These are phyloP conservation scores for Keqinozyma sinolaborantium DNA, from an alignment of 1,139 yeast species.

Conservation along the genomic window DNA sequence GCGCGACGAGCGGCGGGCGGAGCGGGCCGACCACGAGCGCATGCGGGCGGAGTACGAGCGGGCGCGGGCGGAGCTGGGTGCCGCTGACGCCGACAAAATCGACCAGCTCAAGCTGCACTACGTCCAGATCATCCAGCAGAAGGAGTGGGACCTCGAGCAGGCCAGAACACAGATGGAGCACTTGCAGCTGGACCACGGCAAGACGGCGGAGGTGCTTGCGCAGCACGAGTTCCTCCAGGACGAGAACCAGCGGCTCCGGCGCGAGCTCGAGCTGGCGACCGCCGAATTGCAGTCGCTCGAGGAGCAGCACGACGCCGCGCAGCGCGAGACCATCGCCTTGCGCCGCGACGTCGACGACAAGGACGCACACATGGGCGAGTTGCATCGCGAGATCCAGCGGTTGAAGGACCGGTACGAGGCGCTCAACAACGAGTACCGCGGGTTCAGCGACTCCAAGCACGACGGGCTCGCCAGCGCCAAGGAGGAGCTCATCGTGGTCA, in stretches of 20 bases:
- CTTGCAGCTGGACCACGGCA: slow-evolving; percentile 2
- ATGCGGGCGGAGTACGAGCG: slow-evolving; percentile 1
- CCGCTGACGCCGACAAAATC: slow-evolving; percentile 1
- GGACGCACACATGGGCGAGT: slow-evolving; percentile 4
- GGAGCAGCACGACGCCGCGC: slow-evolving; percentile 2
- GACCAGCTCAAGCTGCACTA: not conserved
- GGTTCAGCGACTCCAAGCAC: slow-evolving; percentile 3
- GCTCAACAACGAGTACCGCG: slow-evolving; percentile 5
- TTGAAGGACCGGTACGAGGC: slow-evolving; percentile 8
- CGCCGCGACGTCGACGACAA: slow-evolving; percentile 6
- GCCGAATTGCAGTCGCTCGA: slow-evolving; percentile 3
- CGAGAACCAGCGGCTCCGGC: slow-evolving; percentile 8
- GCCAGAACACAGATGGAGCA: slow-evolving; percentile 1
- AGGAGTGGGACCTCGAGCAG: slow-evolving; percentile 1
- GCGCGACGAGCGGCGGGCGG: not conserved
- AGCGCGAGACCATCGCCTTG: slow-evolving; percentile 4
- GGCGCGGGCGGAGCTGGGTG: slow-evolving; percentile 2
- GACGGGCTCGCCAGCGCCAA: slow-evolving; percentile 4
- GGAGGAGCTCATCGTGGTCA: slow-evolving; percentile 6
- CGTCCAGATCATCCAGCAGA: not conserved
- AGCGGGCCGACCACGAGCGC: not conserved
- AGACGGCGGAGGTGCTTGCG: slow-evolving; percentile 1
- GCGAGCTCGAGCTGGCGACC: slow-evolving; percentile 2
- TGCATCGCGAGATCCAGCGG: slow-evolving; percentile 3
- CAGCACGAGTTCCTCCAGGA: slow-evolving; percentile 7